phyloP scores from a whole-genome alignment of 1,284 basidiomycete genomes.

The Ustilago curta region DNA sequence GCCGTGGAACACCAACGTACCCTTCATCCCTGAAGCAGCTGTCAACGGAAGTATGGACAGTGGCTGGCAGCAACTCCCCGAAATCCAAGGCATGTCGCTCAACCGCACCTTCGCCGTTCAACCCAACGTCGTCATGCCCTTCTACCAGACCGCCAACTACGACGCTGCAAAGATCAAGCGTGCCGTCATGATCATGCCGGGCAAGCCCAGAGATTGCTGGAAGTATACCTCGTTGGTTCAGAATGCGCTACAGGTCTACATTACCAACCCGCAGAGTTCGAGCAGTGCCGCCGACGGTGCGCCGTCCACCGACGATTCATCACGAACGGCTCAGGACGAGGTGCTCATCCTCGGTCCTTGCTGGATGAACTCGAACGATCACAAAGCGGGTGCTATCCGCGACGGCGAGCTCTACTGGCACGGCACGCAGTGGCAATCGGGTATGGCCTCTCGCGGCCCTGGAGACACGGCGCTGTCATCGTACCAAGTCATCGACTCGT shows the following conservation, averaged over 20 bases:
- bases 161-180: constrained; percentile 57
- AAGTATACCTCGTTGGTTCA: constrained; percentile 60
- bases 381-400: constrained; percentile 37
- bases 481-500: constrained; percentile 56
- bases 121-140: constrained; percentile 51
- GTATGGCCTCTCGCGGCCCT: constrained; percentile 49
- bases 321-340: constrained; percentile 18
- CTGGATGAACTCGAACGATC: constrained; percentile 59
- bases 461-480: constrained; percentile 32
- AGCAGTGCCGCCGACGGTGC: constrained; percentile 20
- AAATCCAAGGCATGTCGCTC: constrained; percentile 52
- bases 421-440: constrained; percentile 57
- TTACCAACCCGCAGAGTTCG: constrained; percentile 29
- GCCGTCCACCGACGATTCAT: background rate
- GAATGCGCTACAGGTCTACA: constrained; percentile 50
- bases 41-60: constrained; percentile 40
- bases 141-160: constrained; percentile 53
- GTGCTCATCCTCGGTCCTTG: constrained; percentile 60
- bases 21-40: constrained; percentile 38
- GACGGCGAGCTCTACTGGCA: constrained; percentile 57
- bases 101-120: constrained; percentile 49
- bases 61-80: constrained; percentile 71
- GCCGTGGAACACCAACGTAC: constrained; percentile 53
- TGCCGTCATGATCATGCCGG: constrained; percentile 61
- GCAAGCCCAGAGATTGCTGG: constrained; percentile 66